Evolutionary conservation across 371 early-diverging fungal genomes (phyloP).

Genomic region (Apophysomyces variabilis): DNA sequence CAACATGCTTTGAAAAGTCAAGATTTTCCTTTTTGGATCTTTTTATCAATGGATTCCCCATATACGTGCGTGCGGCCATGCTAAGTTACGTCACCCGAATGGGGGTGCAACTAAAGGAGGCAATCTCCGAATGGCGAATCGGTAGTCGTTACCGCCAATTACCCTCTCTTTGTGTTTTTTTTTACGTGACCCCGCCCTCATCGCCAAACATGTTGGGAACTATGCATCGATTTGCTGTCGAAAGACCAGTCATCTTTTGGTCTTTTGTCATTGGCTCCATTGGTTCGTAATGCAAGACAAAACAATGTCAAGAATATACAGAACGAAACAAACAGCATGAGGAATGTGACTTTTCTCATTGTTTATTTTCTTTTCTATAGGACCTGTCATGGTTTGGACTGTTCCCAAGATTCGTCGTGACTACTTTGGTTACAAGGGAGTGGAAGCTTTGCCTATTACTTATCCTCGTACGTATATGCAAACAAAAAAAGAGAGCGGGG

Average conservation of each 20-base stretch:
- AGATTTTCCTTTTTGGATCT: too few relatives aligned
- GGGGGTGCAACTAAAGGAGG: too few relatives aligned
- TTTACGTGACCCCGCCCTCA: neutral
- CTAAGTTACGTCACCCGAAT: too few relatives aligned
- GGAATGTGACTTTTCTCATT: too few relatives aligned
- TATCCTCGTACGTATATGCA: constrained; percentile 47
- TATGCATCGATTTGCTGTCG: constrained; percentile 45
- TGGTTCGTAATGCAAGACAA: constrained; percentile 28
- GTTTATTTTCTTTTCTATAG: constrained; percentile 18
- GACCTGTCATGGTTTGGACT: constrained; percentile 54
- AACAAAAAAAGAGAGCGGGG: neutral
- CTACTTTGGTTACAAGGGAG: constrained; percentile 54
- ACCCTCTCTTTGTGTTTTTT: neutral
- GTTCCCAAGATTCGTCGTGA: constrained; percentile 53
- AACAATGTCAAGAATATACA: neutral
- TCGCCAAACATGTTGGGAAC: constrained; percentile 30
- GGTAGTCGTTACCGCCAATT: too few relatives aligned
- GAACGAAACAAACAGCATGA: too few relatives aligned
- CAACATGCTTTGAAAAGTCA: too few relatives aligned
- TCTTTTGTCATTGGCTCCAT: constrained; percentile 46
- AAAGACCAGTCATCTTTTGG: constrained; percentile 51
- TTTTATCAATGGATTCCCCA: too few relatives aligned
- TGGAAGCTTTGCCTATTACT: constrained; percentile 44
- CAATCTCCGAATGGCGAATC: too few relatives aligned
- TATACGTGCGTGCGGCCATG: too few relatives aligned